These are phyloP conservation scores for Salvia miltiorrhiza DNA, from an alignment of 257 asterid genomes.

Conservation along the genomic window DNA sequence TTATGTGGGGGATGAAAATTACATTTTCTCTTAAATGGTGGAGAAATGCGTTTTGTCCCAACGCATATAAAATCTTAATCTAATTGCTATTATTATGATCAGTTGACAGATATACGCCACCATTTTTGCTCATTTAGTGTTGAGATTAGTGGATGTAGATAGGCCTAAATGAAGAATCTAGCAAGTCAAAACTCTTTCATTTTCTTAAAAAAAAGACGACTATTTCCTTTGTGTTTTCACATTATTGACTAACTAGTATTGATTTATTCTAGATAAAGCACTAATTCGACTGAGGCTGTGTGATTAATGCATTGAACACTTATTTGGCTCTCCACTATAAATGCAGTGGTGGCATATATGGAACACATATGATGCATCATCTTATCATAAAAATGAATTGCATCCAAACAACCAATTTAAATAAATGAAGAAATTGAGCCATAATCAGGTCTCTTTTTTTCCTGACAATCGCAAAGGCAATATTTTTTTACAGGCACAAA, in stretches of 20 bases:
- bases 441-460: no score
- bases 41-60: conserved; percentile 17
- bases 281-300: no score
- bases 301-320: background rate
- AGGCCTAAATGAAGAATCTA: background rate
- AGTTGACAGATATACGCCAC: conserved; percentile 14
- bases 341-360: background rate
- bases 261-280: background rate
- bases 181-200: background rate
- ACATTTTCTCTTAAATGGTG: background rate
- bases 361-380: background rate
- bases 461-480: no score
- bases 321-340: background rate
- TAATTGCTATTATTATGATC: background rate
- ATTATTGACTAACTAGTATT: background rate
- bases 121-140: conserved; percentile 11
- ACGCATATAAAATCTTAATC: background rate
- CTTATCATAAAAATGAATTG: background rate
- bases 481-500: no score
- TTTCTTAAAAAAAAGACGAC: background rate
- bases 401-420: background rate
- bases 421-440: background rate
- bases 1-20: conserved; percentile 16
- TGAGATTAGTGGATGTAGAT: background rate
- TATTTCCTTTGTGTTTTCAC: background rate